phyloP scores from a whole-genome alignment of 345 rosid species.

The Aquilaria malaccensis region DNA sequence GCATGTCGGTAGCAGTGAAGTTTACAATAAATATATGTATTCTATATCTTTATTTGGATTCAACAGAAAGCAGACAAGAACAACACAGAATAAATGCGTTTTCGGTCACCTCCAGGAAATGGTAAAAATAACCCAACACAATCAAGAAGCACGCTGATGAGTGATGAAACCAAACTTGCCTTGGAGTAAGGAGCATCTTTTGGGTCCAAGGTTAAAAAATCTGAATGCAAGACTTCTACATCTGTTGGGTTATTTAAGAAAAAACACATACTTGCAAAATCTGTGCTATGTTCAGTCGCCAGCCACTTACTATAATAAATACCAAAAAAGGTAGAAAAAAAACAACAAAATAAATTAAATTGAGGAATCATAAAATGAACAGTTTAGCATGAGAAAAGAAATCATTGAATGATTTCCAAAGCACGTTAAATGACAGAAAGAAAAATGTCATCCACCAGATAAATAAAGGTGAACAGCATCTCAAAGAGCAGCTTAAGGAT shows the following conservation, averaged over 20 bases:
- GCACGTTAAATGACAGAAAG: neutral
- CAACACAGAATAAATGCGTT: too few relatives aligned
- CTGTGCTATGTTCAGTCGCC: too few relatives aligned
- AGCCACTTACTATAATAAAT: neutral
- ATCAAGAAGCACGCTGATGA: too few relatives aligned
- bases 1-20: too few relatives aligned
- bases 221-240: slow-evolving; percentile 46
- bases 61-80: too few relatives aligned
- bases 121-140: too few relatives aligned
- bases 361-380: neutral
- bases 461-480: neutral
- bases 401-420: neutral
- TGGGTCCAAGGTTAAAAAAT: slow-evolving; percentile 68
- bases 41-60: too few relatives aligned
- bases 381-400: too few relatives aligned
- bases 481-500: slow-evolving; percentile 37
- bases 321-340: slow-evolving; percentile 2
- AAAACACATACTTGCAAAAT: neutral
- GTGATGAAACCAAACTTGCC: slow-evolving; percentile 27
- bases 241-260: slow-evolving; percentile 46
- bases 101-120: too few relatives aligned
- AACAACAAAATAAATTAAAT: slow-evolving; percentile 8
- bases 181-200: slow-evolving; percentile 42
- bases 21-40: too few relatives aligned
- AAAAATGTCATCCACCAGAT: neutral